Percentiles rank a stretch among this genome's conserved stretches.
Conservation (phyloP, 805 yeast species). For the Metschnikowia cubensis region DNA sequence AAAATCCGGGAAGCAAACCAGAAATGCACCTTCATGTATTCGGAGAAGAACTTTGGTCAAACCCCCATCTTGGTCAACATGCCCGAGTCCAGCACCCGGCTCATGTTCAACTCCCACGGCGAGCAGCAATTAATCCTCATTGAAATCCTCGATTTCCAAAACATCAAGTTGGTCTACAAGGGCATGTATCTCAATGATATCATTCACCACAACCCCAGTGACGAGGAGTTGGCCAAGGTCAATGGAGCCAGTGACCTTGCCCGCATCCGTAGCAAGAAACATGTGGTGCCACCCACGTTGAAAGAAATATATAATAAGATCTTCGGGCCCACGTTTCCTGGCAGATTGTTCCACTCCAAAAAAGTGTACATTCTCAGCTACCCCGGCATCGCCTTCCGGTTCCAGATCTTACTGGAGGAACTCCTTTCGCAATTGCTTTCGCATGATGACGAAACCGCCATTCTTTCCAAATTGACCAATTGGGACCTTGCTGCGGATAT, state of each 20-base stretch:
- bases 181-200: slow-evolving; percentile 30
- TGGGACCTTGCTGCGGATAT: slow-evolving; percentile 33
- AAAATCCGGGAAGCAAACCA: slow-evolving; percentile 25
- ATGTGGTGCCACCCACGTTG: slow-evolving; percentile 25
- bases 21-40: slow-evolving; percentile 28
- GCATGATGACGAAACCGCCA: slow-evolving; percentile 18
- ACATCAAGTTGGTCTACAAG: slow-evolving; percentile 27
- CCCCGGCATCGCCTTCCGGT: slow-evolving; percentile 54
- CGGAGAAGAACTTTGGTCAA: slow-evolving; percentile 25
- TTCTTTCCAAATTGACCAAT: slow-evolving; percentile 28
- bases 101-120: slow-evolving; percentile 26
- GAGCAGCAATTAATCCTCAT: slow-evolving; percentile 27
- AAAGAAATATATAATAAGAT: slow-evolving; percentile 49
- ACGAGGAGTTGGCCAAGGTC: slow-evolving; percentile 9
- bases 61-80: slow-evolving; percentile 31
- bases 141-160: slow-evolving; percentile 24
- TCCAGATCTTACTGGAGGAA: slow-evolving; percentile 25
- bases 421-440: slow-evolving; percentile 14
- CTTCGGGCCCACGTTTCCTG: slow-evolving; percentile 64
- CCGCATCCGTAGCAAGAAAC: slow-evolving; percentile 7
- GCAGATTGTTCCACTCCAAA: slow-evolving; percentile 26
- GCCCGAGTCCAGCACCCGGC: slow-evolving; percentile 22
- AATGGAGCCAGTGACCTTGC: neutral
- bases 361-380: slow-evolving; percentile 46
- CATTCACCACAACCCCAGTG: slow-evolving; percentile 12